Conservation (phyloP, 768 basidiomycete species). For the Podaxis rugospora region DNA sequence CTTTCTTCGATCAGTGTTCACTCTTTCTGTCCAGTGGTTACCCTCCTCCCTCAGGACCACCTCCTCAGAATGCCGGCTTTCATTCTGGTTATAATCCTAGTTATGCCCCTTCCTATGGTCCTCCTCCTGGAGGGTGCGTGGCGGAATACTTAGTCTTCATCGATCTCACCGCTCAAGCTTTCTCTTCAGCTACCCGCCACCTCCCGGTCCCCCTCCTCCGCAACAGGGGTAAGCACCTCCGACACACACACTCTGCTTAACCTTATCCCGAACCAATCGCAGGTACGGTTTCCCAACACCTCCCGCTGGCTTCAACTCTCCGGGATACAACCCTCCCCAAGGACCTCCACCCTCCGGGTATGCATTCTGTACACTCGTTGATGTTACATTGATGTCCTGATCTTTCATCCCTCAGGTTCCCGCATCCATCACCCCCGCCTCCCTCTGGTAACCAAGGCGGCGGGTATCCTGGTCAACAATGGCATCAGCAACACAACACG, state of each 20-base stretch:
- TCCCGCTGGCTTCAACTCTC: conserved; percentile 2
- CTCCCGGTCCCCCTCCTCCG: conserved; percentile 12
- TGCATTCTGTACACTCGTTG: conserved; percentile 3
- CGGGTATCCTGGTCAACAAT: conserved; percentile 15
- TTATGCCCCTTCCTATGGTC: conserved; percentile 35
- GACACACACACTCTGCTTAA: neutral
- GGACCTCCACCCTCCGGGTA: conserved; percentile 27
- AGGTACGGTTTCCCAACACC: conserved; percentile 11
- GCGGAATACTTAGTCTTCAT: neutral
- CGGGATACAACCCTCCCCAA: conserved; percentile 11
- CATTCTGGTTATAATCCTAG: conserved; percentile 33
- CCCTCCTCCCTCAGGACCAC: conserved; percentile 15
- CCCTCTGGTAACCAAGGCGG: conserved; percentile 13
- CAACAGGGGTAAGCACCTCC: conserved; percentile 3
- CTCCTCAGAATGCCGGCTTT: conserved; percentile 24
- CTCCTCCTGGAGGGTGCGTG: conserved; percentile 14
- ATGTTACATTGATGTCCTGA: neutral
- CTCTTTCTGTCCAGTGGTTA: conserved; percentile 5
- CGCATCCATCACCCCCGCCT: neutral
- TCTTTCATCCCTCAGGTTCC: neutral
- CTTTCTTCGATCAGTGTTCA: neutral
- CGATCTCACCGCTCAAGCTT: neutral
- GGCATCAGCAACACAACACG: conserved; percentile 17
- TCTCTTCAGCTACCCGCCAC: conserved; percentile 15
- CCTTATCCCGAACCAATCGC: neutral